Conservation (phyloP, 148 eudicot genomes). For the Rhododendron williamsianum region DNA sequence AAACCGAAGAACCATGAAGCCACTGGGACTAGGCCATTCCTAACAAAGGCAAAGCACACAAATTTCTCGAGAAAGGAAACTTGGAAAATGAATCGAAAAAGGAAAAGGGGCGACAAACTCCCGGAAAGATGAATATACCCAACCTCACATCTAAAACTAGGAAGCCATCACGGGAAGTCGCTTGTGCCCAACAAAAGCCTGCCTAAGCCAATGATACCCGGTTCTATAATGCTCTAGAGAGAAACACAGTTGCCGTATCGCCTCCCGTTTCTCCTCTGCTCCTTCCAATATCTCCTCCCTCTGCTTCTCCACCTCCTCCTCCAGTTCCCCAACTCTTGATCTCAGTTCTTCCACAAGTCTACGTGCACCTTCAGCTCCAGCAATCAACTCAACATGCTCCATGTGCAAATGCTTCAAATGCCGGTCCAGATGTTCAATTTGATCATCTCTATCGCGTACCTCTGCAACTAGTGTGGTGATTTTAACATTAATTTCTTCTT, state of each 20-base stretch:
- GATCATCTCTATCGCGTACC: conserved; percentile 35
- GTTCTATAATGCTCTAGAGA: conserved; percentile 74
- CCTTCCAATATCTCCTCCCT: conserved; percentile 39
- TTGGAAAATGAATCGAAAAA: neutral
- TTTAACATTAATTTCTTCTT: conserved; percentile 30
- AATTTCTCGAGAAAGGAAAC: neutral
- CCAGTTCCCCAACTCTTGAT: conserved; percentile 37
- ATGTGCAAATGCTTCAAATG: conserved; percentile 40
- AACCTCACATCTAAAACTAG: conserved; percentile 3
- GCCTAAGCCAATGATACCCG: conserved; percentile 53
- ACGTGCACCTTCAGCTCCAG: conserved; percentile 17
- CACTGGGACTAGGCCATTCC: neutral
- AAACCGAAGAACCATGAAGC: neutral
- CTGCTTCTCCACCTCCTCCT: conserved; percentile 51
- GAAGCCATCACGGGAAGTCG: conserved; percentile 35
- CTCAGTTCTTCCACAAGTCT: conserved; percentile 35
- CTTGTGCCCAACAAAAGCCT: conserved; percentile 49
- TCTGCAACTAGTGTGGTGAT: conserved; percentile 20
- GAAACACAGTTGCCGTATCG: conserved; percentile 76
- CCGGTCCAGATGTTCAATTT: conserved; percentile 32
- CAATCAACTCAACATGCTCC: conserved; percentile 37
- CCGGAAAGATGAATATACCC: neutral
- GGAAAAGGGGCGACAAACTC: neutral
- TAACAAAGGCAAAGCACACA: neutral
- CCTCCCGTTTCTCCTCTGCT: conserved; percentile 85